Conservation (phyloP, 208 protist species). For the Perkinsela sp. region DNA sequence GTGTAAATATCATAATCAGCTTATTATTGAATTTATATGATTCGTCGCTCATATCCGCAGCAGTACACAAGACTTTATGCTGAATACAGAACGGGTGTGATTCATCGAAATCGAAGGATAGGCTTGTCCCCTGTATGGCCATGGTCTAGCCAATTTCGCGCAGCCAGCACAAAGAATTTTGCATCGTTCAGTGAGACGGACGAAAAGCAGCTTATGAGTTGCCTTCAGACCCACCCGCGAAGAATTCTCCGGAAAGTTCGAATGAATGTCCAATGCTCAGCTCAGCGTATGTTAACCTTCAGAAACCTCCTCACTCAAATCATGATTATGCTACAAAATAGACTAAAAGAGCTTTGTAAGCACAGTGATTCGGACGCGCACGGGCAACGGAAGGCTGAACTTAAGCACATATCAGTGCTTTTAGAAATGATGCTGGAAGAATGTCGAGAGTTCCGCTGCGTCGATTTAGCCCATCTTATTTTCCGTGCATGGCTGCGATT, state of each 20-base stretch:
- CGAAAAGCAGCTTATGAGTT: background rate
- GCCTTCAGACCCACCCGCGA: background rate
- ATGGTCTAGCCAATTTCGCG: too few relatives aligned
- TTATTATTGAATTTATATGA: too few relatives aligned
- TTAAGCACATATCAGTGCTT: background rate
- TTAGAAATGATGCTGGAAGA: background rate
- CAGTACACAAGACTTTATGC: too few relatives aligned
- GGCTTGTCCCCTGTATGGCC: too few relatives aligned
- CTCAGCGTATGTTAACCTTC: background rate
- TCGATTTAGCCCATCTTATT: background rate
- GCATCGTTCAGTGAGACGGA: background rate
- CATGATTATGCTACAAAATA: background rate
- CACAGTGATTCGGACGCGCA: background rate
- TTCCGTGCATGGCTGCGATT: background rate
- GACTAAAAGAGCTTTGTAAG: background rate
- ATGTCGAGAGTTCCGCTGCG: background rate
- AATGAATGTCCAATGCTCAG: background rate
- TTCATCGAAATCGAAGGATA: too few relatives aligned
- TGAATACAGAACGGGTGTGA: too few relatives aligned
- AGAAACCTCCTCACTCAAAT: background rate
- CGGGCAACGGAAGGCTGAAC: background rate
- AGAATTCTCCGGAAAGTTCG: background rate
- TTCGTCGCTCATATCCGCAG: too few relatives aligned
- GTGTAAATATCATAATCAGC: too few relatives aligned
- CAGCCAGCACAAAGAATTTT: too few relatives aligned